Percentiles rank a stretch among this genome's conserved stretches.
Evolutionary conservation across 2,329 filamentous ascomycete genomes (phyloP).

Genomic region (Nigrospora sphaerica): DNA sequence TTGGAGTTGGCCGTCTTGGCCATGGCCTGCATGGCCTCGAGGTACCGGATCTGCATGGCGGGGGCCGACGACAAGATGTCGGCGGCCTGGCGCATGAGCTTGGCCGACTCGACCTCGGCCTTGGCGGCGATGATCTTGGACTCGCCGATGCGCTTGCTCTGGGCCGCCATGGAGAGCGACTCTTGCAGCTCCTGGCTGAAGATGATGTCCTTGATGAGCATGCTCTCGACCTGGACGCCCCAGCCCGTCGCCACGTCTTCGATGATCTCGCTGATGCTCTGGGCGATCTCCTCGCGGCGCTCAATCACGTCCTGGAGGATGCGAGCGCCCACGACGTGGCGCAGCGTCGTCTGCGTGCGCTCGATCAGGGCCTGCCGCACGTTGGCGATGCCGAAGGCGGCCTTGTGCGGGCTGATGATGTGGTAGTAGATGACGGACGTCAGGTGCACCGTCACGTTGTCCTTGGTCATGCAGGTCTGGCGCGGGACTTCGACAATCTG

Average conservation of each 20-base stretch:
- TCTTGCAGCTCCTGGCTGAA: slow-evolving; percentile 95
- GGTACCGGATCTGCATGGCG: slow-evolving; percentile 96
- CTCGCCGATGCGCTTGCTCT: slow-evolving; percentile 97
- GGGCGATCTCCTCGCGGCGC: slow-evolving; percentile 92
- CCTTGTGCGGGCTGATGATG: slow-evolving; percentile 90
- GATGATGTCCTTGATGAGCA: slow-evolving; percentile 99
- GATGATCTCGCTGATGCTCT: slow-evolving; percentile 94
- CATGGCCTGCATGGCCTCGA: slow-evolving; percentile 99
- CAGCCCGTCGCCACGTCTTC: slow-evolving; percentile 90
- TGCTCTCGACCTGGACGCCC: slow-evolving; percentile 94
- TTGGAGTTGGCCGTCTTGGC: slow-evolving; percentile 87
- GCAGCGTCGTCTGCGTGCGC: slow-evolving; percentile 94
- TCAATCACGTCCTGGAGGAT: slow-evolving; percentile 98
- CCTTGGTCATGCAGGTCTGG: slow-evolving; percentile 99
- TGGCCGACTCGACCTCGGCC: slow-evolving; percentile 93
- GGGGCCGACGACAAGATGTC: slow-evolving; percentile 88
- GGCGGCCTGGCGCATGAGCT: slow-evolving; percentile 87
- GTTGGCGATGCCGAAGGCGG: slow-evolving; percentile 92
- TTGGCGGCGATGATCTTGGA: slow-evolving; percentile 97
- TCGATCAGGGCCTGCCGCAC: slow-evolving; percentile 94
- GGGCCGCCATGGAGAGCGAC: slow-evolving; percentile 93
- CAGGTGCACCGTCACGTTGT: slow-evolving; percentile 90
- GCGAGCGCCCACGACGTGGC: slow-evolving; percentile 91
- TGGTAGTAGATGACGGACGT: slow-evolving; percentile 99
- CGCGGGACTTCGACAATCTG: slow-evolving; percentile 95